Percentiles rank a stretch among this genome's conserved stretches.
Conservation (phyloP, 1,284 basidiomycete species). For the Albatrellus sp. region DNA sequence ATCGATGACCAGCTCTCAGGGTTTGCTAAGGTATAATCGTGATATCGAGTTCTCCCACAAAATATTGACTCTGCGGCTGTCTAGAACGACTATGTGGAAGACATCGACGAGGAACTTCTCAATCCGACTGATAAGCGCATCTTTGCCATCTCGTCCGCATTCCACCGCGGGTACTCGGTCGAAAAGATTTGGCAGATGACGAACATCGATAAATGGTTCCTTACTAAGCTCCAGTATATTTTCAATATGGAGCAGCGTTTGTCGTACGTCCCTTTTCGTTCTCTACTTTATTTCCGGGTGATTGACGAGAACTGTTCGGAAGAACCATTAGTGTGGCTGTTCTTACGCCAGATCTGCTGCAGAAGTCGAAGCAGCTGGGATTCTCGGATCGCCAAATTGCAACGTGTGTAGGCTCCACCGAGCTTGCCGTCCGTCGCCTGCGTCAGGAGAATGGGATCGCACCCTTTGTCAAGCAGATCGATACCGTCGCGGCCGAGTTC, state of each 20-base stretch:
- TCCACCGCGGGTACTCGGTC: conserved; percentile 83
- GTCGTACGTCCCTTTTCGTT: conserved; percentile 34
- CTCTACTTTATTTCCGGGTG: too few relatives aligned
- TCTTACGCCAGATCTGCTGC: conserved; percentile 57
- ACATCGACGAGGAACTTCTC: conserved; percentile 78
- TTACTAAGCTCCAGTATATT: conserved; percentile 79
- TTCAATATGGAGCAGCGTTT: conserved; percentile 70
- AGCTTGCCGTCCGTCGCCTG: conserved; percentile 78
- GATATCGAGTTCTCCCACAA: background rate
- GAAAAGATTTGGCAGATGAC: conserved; percentile 97
- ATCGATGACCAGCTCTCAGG: conserved; percentile 94
- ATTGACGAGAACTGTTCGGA: conserved; percentile 1
- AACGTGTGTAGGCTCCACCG: conserved; percentile 70
- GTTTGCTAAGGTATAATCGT: conserved; percentile 64
- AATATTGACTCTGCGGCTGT: background rate
- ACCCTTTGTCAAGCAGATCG: conserved; percentile 97
- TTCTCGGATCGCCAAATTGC: conserved; percentile 94
- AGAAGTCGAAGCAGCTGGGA: conserved; percentile 87
- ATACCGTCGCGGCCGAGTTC: conserved; percentile 98
- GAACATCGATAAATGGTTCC: conserved; percentile 97
- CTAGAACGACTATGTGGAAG: conserved; percentile 73
- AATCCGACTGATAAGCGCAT: conserved; percentile 90
- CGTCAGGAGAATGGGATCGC: conserved; percentile 77
- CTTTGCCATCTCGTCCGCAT: conserved; percentile 84
- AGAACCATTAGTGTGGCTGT: conserved; percentile 62